A percentile compares a stretch with the other conserved stretches of the same genome.
Conservation (phyloP, 2,329 filamentous ascomycete genomes). For the Cladophialophora psammophila region DNA sequence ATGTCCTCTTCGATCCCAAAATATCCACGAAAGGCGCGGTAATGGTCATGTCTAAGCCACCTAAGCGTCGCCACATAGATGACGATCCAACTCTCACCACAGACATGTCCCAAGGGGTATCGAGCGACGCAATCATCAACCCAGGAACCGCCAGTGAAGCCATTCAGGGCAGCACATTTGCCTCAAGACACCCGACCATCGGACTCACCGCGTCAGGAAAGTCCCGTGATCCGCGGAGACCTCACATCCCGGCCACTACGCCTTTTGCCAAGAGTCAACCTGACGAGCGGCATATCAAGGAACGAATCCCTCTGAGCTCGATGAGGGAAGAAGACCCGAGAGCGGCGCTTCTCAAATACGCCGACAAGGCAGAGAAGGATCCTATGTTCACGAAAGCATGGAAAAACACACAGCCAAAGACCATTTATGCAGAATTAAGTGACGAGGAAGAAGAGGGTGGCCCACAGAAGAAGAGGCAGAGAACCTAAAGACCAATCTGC, state of each 20-base stretch:
- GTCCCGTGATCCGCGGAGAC: conserved; percentile 79
- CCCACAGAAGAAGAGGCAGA: conserved; percentile 68
- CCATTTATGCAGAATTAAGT: conserved; percentile 87
- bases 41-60: conserved; percentile 88
- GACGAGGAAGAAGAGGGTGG: conserved; percentile 78
- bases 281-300: conserved; percentile 85
- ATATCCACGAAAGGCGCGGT: conserved; percentile 82
- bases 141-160: conserved; percentile 49
- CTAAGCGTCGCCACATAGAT: conserved; percentile 94
- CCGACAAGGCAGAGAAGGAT: conserved; percentile 88
- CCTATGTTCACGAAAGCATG: conserved; percentile 94
- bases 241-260: conserved; percentile 83
- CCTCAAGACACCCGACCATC: conserved; percentile 70
- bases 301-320: conserved; percentile 85
- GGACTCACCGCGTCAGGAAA: conserved; percentile 81
- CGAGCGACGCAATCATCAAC: conserved; percentile 80
- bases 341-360: conserved; percentile 93
- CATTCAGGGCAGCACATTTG: conserved; percentile 60
- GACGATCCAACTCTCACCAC: conserved; percentile 88
- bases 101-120: conserved; percentile 75
- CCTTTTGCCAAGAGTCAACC: conserved; percentile 91
- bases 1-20: conserved; percentile 88
- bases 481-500: conserved; percentile 41
- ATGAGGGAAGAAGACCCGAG: conserved; percentile 97
- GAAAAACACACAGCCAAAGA: conserved; percentile 88